A percentile compares a stretch with the other conserved stretches of the same genome.
These are phyloP conservation scores for Citrus mangshanensis DNA, from an alignment of 345 rosid species.

Conservation along the genomic window DNA sequence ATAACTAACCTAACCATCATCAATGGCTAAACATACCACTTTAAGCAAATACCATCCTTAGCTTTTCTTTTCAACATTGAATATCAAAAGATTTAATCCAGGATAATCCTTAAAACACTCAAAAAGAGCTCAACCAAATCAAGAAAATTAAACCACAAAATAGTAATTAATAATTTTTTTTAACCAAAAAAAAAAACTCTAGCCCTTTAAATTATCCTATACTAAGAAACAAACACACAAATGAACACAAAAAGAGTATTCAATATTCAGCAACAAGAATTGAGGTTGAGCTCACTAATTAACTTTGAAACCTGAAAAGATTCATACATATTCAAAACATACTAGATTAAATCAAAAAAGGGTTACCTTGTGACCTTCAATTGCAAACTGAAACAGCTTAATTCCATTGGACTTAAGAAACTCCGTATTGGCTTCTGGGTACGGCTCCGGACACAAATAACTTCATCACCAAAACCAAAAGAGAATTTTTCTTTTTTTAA, in stretches of 20 bases:
- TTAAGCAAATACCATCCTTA: not conserved
- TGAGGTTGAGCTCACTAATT: not conserved
- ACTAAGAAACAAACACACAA: not conserved
- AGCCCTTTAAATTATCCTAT: not conserved
- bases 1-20: not conserved
- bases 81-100: not conserved
- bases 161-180: not conserved
- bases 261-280: not conserved
- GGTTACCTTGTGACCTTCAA: constrained; percentile 80
- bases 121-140: not conserved
- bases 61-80: not conserved
- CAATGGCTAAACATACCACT: not conserved
- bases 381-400: constrained; percentile 83
- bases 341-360: not conserved
- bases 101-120: not conserved
- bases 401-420: constrained; percentile 80
- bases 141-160: not conserved
- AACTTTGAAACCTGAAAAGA: not conserved
- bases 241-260: not conserved
- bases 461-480: constrained; percentile 29
- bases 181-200: not conserved
- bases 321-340: not conserved
- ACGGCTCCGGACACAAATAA: constrained; percentile 88
- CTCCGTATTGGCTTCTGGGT: constrained; percentile 69
- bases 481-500: too few species aligned